Conservation (phyloP, 75 land plant genomes). For the Pseudotsuga menziesii region DNA sequence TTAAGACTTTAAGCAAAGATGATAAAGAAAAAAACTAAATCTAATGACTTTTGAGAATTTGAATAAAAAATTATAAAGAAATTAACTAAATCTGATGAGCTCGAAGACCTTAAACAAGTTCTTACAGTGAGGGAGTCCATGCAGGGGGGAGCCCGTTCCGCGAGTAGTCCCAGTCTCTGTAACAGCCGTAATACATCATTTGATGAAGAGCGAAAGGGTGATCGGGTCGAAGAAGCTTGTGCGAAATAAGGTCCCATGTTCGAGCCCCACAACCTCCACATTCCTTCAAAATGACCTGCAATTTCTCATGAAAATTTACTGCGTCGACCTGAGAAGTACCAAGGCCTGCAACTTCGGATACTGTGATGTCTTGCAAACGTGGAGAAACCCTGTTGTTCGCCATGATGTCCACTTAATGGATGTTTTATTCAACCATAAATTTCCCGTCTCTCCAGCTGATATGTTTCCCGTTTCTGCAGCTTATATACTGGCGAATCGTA, state of each 20-base stretch:
- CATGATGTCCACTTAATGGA: too few species aligned
- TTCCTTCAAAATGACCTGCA: constrained; percentile 19
- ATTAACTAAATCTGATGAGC: too few species aligned
- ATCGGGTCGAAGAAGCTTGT: constrained; percentile 46
- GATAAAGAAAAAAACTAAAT: too few species aligned
- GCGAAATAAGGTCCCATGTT: constrained; percentile 54
- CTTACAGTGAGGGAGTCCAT: constrained; percentile 78
- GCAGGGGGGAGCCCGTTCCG: constrained; percentile 51
- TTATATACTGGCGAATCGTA: too few species aligned
- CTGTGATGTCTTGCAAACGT: constrained; percentile 27
- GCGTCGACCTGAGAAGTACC: constrained; percentile 26
- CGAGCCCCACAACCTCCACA: constrained; percentile 23
- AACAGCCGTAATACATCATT: constrained; percentile 78
- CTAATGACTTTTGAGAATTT: too few species aligned
- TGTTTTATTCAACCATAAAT: too few species aligned
- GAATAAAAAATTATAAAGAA: too few species aligned
- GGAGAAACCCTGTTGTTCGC: too few species aligned
- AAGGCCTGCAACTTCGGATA: constrained; percentile 20
- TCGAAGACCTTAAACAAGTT: not conserved
- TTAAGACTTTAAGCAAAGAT: too few species aligned
- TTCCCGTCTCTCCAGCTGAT: too few species aligned
- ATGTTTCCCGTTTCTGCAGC: too few species aligned
- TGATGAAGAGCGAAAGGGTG: constrained; percentile 80
- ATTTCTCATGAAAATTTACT: constrained; percentile 17
- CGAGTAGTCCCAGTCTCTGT: constrained; percentile 42